Percentiles rank a stretch among this genome's conserved stretches.
phyloP scores from a whole-genome alignment of 495 filamentous ascomycete species.

The Aspergillus incahuasiensis region DNA sequence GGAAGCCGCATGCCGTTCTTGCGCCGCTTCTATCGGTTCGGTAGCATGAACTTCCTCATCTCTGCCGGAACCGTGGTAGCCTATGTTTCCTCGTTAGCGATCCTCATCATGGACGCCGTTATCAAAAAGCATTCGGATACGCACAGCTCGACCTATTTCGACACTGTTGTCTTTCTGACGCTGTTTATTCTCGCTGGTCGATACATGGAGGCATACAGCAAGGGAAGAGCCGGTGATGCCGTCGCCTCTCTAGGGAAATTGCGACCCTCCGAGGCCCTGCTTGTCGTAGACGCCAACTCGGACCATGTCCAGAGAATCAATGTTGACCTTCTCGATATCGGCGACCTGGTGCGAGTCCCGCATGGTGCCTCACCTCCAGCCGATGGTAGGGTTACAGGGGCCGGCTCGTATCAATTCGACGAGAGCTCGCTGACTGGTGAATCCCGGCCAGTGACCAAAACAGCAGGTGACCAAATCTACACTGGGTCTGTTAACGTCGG shows the following conservation, averaged over 20 bases:
- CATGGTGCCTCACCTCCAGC: conserved; percentile 82
- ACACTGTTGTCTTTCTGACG: conserved; percentile 90
- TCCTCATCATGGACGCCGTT: conserved; percentile 66
- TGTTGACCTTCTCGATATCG: conserved; percentile 77
- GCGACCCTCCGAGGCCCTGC: conserved; percentile 70
- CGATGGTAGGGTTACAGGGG: conserved; percentile 64
- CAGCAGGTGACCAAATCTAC: conserved; percentile 65
- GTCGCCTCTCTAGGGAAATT: conserved; percentile 75
- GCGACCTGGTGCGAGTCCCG: conserved; percentile 70
- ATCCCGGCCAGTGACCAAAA: conserved; percentile 70
- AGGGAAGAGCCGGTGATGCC: conserved; percentile 85
- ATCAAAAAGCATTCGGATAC: conserved; percentile 28
- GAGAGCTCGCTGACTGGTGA: conserved; percentile 91
- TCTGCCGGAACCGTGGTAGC: conserved; percentile 85
- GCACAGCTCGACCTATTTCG: conserved; percentile 74
- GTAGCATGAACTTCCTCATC: conserved; percentile 94
- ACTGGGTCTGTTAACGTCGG: conserved; percentile 84
- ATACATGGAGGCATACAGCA: conserved; percentile 86
- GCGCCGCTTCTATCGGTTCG: conserved; percentile 82
- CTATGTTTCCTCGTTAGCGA: conserved; percentile 76
- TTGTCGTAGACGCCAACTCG: conserved; percentile 43
- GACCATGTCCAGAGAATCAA: conserved; percentile 41
- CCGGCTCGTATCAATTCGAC: conserved; percentile 67
- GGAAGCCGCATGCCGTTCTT: conserved; percentile 71
- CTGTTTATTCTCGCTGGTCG: conserved; percentile 82